Percentiles rank a stretch among this genome's conserved stretches.
Evolutionary conservation across 331 rosid genomes (phyloP).

Genomic region (Stylosanthes scabra): DNA sequence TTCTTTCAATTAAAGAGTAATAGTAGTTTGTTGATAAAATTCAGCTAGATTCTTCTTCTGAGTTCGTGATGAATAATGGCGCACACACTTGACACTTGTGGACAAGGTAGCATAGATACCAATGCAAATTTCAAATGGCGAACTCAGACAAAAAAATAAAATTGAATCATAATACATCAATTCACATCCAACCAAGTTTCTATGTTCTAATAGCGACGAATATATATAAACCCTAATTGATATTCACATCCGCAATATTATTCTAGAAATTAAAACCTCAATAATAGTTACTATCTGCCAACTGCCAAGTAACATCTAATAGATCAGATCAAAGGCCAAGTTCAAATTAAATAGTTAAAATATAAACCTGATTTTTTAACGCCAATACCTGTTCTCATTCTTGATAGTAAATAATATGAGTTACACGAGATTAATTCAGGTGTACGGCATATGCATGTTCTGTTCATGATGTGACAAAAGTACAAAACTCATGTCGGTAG

Average conservation of each 20-base stretch:
- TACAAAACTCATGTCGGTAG: background rate
- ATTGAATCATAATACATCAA: background rate
- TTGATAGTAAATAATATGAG: no score
- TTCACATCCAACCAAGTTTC: background rate
- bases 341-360: no score
- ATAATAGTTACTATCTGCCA: no score
- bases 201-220: background rate
- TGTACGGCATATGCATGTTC: background rate
- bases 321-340: background rate
- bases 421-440: background rate
- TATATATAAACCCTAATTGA: background rate
- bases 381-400: no score
- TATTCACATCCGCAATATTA: background rate
- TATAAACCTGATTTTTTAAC: no score
- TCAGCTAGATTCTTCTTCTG: constrained; percentile 34
- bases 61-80: constrained; percentile 19
- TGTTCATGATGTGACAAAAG: background rate
- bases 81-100: background rate
- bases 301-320: no score
- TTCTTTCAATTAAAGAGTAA: no score
- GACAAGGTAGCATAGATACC: constrained; percentile 17
- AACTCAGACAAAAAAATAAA: background rate
- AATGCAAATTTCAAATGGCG: background rate
- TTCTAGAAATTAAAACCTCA: background rate
- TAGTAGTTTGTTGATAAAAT: background rate